Evolutionary conservation across 345 rosid genomes (phyloP).

Genomic region (thale cress (Arabidopsis thaliana)): TAIR10.1 NC_003075.7:9520001-9520500

Average conservation of each 20-base stretch:
- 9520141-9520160: too few species aligned
- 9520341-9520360: slow-evolving; percentile 18
- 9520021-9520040: too few species aligned
- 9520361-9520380: slow-evolving; percentile 21
- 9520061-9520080: too few species aligned
- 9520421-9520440: not conserved
- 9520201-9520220: slow-evolving; percentile 17
- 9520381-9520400: not conserved
- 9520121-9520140: too few species aligned
- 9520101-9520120: too few species aligned
- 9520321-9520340: not conserved
- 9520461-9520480: not conserved
- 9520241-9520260: fast-evolving
- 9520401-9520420: not conserved
- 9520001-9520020: too few species aligned
- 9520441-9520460: not conserved
- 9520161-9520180: too few species aligned
- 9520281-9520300: slow-evolving; percentile 24
- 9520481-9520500: not conserved
- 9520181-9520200: too few species aligned
- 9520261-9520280: not conserved
- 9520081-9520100: too few species aligned
- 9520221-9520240: slow-evolving; percentile 30
- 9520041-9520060: too few species aligned
- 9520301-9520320: slow-evolving; percentile 20